A percentile compares a stretch with the other conserved stretches of the same genome.
These are phyloP conservation scores for Penicillium sp. DNA, from an alignment of 2,329 filamentous ascomycete genomes.

Conservation along the genomic window DNA sequence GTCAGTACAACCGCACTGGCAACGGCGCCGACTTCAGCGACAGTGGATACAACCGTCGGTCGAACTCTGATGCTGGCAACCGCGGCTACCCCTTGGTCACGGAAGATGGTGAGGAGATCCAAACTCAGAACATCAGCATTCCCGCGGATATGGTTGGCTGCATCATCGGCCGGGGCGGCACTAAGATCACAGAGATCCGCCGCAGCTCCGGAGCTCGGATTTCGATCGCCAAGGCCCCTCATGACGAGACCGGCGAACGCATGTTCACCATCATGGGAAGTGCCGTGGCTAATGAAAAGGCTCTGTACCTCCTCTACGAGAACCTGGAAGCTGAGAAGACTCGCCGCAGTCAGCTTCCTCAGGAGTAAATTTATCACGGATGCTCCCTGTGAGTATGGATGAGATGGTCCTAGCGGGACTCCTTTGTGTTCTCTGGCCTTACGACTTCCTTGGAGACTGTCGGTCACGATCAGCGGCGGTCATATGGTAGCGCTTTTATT, in stretches of 20 bases:
- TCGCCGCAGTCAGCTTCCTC: constrained; percentile 78
- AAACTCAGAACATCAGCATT: constrained; percentile 99
- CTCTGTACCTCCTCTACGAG: constrained; percentile 93
- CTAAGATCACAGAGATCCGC: constrained; percentile 98
- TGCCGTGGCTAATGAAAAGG: constrained; percentile 88
- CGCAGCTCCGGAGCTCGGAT: constrained; percentile 95
- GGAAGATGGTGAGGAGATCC: constrained; percentile 94
- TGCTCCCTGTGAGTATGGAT: constrained; percentile 18
- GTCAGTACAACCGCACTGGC: constrained; percentile 84
- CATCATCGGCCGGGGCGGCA: constrained; percentile 92
- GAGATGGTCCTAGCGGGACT: constrained; percentile 18
- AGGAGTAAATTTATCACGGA: constrained; percentile 45
- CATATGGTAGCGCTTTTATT: constrained; percentile 26
- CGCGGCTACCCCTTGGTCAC: constrained; percentile 84
- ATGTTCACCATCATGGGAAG: constrained; percentile 99
- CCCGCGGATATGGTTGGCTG: constrained; percentile 99
- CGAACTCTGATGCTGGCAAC: constrained; percentile 73
- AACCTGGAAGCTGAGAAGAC: constrained; percentile 99
- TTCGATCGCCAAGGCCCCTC: constrained; percentile 93
- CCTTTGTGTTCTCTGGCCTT: constrained; percentile 24
- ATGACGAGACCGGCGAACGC: constrained; percentile 94
- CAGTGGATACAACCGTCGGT: constrained; percentile 70
- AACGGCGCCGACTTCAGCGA: constrained; percentile 98
- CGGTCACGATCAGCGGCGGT: constrained; percentile 31
- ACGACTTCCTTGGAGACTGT: constrained; percentile 28